Percentiles rank a stretch among this genome's conserved stretches.
Conservation (phyloP, 2,329 filamentous ascomycete genomes). For the Microcyclosporella mali region DNA sequence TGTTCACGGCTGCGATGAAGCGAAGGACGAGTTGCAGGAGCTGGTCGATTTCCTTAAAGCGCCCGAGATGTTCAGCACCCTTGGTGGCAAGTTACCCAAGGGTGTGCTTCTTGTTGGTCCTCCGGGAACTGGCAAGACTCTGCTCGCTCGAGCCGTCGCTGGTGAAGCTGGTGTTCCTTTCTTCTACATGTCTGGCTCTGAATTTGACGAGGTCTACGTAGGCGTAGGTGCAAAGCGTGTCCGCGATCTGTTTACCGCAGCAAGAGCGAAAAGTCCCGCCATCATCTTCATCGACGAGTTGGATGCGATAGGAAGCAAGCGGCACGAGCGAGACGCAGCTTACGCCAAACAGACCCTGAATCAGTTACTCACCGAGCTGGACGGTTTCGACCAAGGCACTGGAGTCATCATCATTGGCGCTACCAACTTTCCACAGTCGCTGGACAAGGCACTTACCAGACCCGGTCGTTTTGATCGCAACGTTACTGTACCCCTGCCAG, state of each 20-base stretch:
- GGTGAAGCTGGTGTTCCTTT: conserved; percentile 97
- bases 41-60: conserved; percentile 93
- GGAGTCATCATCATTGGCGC: conserved; percentile 94
- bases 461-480: conserved; percentile 95
- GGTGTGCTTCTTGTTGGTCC: conserved; percentile 92
- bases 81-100: conserved; percentile 94
- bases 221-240: conserved; percentile 95
- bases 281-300: conserved; percentile 96
- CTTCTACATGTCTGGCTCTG: conserved; percentile 99
- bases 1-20: conserved; percentile 95
- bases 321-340: conserved; percentile 85
- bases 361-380: conserved; percentile 90
- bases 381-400: conserved; percentile 91
- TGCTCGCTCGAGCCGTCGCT: conserved; percentile 89
- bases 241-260: conserved; percentile 80
- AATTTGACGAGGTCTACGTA: conserved; percentile 98
- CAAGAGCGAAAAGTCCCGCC: conserved; percentile 76
- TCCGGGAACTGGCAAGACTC: conserved; percentile 94
- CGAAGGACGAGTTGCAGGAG: conserved; percentile 95
- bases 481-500: conserved; percentile 79
- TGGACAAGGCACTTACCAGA: conserved; percentile 90
- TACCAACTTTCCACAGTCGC: conserved; percentile 88
- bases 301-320: conserved; percentile 88
- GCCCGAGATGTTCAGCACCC: conserved; percentile 84
- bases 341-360: conserved; percentile 98